These are phyloP conservation scores for Calonectria naviculata DNA, from an alignment of 2,329 filamentous ascomycete genomes.

Conservation along the genomic window DNA sequence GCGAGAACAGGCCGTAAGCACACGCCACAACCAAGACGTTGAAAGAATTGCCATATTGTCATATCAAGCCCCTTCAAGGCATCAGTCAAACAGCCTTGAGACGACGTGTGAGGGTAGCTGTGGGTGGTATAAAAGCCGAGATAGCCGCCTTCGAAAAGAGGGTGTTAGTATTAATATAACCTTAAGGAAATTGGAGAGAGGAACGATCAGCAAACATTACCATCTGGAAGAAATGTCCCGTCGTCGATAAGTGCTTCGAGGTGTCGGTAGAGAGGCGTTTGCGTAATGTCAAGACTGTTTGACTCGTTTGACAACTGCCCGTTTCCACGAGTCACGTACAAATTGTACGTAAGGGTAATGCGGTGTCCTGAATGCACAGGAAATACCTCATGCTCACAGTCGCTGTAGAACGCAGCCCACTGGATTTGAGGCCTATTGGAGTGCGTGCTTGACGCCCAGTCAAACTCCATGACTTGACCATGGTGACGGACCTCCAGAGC, in stretches of 20 bases:
- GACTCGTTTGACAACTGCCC: background rate
- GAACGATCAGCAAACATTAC: background rate
- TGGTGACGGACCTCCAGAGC: slow-evolving; percentile 50
- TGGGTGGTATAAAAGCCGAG: background rate
- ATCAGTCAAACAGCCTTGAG: background rate
- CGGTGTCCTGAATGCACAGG: slow-evolving; percentile 63
- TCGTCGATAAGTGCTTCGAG: background rate
- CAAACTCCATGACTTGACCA: slow-evolving; percentile 45
- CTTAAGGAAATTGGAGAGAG: background rate
- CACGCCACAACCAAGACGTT: background rate
- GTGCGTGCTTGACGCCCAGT: slow-evolving; percentile 47
- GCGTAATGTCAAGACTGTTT: background rate
- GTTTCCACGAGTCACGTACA: background rate
- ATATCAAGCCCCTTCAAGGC: background rate
- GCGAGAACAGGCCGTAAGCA: background rate
- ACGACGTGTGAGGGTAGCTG: background rate
- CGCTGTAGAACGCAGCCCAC: slow-evolving; percentile 65
- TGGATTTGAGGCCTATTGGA: slow-evolving; percentile 30
- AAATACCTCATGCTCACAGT: slow-evolving; percentile 64
- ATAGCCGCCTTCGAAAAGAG: background rate
- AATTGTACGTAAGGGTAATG: slow-evolving; percentile 36
- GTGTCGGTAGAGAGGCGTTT: background rate
- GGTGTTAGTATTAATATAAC: background rate
- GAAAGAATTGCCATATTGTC: background rate
- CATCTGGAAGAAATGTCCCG: background rate